Base-by-base conservation (phyloP, 1,284 basidiomycete genomes). In the Ustilago xerochloae region DNA sequence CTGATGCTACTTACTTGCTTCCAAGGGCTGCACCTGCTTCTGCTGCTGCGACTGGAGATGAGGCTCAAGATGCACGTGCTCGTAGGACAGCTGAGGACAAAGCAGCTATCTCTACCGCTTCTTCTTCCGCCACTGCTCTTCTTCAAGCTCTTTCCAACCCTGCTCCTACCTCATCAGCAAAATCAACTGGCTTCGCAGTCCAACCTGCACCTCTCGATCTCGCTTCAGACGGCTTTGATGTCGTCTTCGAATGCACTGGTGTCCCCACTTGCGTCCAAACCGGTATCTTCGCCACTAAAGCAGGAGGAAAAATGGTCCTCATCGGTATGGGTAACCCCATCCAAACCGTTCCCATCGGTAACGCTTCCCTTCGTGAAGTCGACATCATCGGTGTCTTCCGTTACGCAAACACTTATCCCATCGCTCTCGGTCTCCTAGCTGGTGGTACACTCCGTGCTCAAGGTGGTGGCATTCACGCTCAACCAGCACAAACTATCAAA, bases 191-290 rank as follows among this genome's bases (percentile, higher is more conserved):
- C 4, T 72, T 52, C 33, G 55, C 69, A 0, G 35, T 29, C 7
- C 63, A 72, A 30, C 59, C 63, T 1, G 64, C 64, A 4, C 64
- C 64, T 2, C 51, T 67, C 36, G 70, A 68, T 35, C 45, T 68
- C 4, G 20, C 35, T 9, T 50, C 48, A 1, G 71, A 68, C 26
- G 94, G 94, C 13, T 96, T 94, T 85, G 94, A 97, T 85, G 87
- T 92, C 77, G 91, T 97, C 35, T 93, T 94, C 80, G 95, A 97
- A 85, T 97, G 95, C 86, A 96, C 94, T 6, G 95, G 95, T 74
- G 93, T 93, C 2, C 93, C 95, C 85, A 88, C 78, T 24, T 84
- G 85, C 74, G 79, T 85, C 28, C 75, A 79, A 54, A 69, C 79
- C 20, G 68, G 77, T 9, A 80, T 84, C 60, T 81, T 80, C 43